Base-by-base conservation (phyloP, 2,329 filamentous ascomycete genomes). In the Westerdykella ornata region DNA sequence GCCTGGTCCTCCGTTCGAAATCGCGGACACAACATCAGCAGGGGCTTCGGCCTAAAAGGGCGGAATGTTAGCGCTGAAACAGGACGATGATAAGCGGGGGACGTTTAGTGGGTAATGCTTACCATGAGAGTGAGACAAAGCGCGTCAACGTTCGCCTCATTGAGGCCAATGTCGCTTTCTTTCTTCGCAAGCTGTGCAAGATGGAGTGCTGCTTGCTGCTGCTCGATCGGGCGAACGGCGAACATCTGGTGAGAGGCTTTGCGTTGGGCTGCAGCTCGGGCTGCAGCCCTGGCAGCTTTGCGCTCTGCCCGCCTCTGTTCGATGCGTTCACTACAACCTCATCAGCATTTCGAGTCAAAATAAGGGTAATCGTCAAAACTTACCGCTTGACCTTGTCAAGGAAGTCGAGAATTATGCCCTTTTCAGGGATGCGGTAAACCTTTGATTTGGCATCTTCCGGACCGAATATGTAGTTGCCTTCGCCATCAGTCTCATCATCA, bases 161-260 rank as follows among this genome's bases (percentile, higher is more conserved):
- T 67, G 37, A 81, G 58, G 22, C 71, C 68, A 37, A 77, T 68
- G 17, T 73, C 70, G 39, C 66, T 65, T 47, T 73, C 69, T 49
- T 72, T 71, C 41, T 70, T 71, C 36, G 72, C 69, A 29, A 86
- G 68, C 46, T 76, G 73, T 34, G 75, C 71, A 22, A 88, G 70
- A 45, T 78, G 80, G 45, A 86, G 71, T 4, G 80, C 81, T 33
- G 80, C 75, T 57, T 85, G 81, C 56, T 83, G 75, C 60, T 85
- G 78, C 39, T 75, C 72, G 15, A 85, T 51, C 26, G 61, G 47
- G 36, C 56, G 59, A 46, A 52, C 52, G 30, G 57, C 47, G 38
- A 62, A 60, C 32, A 53, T 44, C 41, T 60, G 49, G 46, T 59
- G 53, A 18, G 54, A 52, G 22, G 48, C 43, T 41, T 57, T 53